Base-by-base conservation (phyloP, 768 basidiomycete species). In the Pholiota conissans region DNA sequence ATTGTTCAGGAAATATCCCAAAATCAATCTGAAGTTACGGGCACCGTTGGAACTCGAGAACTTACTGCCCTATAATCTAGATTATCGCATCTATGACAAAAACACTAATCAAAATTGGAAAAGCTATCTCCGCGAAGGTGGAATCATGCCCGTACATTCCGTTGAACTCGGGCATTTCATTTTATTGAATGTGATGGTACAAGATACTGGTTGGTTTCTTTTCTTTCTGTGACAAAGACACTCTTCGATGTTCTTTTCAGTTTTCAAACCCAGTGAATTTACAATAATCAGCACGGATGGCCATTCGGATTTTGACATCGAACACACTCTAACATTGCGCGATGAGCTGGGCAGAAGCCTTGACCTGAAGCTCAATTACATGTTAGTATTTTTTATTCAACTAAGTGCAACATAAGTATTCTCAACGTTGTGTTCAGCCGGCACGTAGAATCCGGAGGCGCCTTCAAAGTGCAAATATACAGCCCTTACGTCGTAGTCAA, bases 51-150 rank as follows among this genome's bases (percentile, higher is more conserved):
- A 99, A 67, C 76, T 99, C 9, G 96, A 99, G 73, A 99, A 99
- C 68, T 76, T 98, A 18, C 75, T 98, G 22, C 97, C 97, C 0
- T 97, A 89, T 73, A 94, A 98, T 65, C 73, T 98, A 50, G 89
- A 94, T 65, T 99, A 97, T 74, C 84, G 94, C n/a, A 90, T 98
- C 30, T 98, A 94, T 63, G 95, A 99, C 78, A 97, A 95, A 75
- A 85, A 97, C 61, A 88, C 90, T 0, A 87, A 94, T 65, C 91
- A 94, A 65, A 95, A 96, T 66, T 98, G 95, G 88, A 86, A 85
- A 61, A 95, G 91, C 68, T 99, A 93, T 74, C 78, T 98, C 14
- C 84, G 95, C 45, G 86, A 91, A 66, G 96, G 97, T 27, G 96
- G 95, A 6, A 79, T 94, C 37, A 96, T 96, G 86, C 97, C 97